Conservation (phyloP, 805 yeast species). For the Suhomyces sp. region DNA sequence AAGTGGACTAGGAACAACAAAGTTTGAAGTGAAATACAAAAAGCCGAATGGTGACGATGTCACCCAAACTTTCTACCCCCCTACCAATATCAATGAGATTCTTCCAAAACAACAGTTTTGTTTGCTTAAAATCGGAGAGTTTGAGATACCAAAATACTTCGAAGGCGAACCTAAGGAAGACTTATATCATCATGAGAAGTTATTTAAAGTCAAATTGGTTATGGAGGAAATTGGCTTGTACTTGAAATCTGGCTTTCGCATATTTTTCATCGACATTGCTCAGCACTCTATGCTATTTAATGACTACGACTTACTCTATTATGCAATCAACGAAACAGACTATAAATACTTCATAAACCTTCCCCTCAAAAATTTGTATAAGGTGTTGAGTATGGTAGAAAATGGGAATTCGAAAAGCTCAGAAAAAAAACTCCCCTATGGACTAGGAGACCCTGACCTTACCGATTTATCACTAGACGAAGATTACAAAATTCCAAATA, state of each 20-base stretch:
- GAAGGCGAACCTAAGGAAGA: background rate
- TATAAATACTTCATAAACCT: slow-evolving; percentile 43
- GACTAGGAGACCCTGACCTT: slow-evolving; percentile 14
- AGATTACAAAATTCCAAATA: background rate
- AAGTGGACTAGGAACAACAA: slow-evolving; percentile 56
- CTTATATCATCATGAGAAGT: slow-evolving; percentile 13
- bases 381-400: slow-evolving; percentile 41
- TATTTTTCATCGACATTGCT: slow-evolving; percentile 43
- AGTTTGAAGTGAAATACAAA: slow-evolving; percentile 43
- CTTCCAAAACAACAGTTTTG: slow-evolving; percentile 52
- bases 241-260: slow-evolving; percentile 49
- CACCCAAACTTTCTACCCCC: slow-evolving; percentile 48
- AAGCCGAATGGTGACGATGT: slow-evolving; percentile 24
- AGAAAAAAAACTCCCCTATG: slow-evolving; percentile 8
- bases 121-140: slow-evolving; percentile 50
- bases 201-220: slow-evolving; percentile 38
- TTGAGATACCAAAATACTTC: slow-evolving; percentile 27
- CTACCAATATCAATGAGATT: slow-evolving; percentile 54
- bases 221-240: slow-evolving; percentile 59
- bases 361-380: slow-evolving; percentile 45
- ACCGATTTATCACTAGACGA: slow-evolving; percentile 1
- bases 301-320: slow-evolving; percentile 42
- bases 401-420: slow-evolving; percentile 12
- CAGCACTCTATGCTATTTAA: slow-evolving; percentile 40
- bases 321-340: slow-evolving; percentile 39